Percentiles rank a stretch among this genome's conserved stretches.
Evolutionary conservation across 2,329 filamentous ascomycete species (phyloP).

Genomic region (Monascus ruber): DNA sequence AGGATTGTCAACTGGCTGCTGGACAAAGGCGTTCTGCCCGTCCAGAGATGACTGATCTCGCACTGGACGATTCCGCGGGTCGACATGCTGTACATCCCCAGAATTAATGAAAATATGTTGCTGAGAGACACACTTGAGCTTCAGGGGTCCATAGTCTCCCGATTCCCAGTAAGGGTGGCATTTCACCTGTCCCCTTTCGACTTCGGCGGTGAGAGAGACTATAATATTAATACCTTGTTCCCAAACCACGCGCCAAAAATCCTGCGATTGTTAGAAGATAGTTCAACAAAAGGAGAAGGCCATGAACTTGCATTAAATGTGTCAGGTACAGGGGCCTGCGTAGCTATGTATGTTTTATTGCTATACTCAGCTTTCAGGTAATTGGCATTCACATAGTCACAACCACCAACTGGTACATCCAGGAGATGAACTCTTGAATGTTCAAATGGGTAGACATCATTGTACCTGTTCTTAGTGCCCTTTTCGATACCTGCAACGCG

Average conservation of each 20-base stretch:
- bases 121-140: slow-evolving; percentile 67
- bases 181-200: slow-evolving; percentile 86
- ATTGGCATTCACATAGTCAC: slow-evolving; percentile 95
- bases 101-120: slow-evolving; percentile 66
- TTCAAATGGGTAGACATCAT: slow-evolving; percentile 94
- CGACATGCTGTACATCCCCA: slow-evolving; percentile 34
- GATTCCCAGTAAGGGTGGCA: slow-evolving; percentile 89
- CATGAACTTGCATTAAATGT: slow-evolving; percentile 65
- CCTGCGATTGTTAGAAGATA: slow-evolving; percentile 42
- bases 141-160: slow-evolving; percentile 65
- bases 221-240: slow-evolving; percentile 91
- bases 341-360: slow-evolving; percentile 89
- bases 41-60: slow-evolving; percentile 14
- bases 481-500: slow-evolving; percentile 89
- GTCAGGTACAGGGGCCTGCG: slow-evolving; percentile 81
- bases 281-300: background rate
- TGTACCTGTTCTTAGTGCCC: slow-evolving; percentile 90
- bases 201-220: slow-evolving; percentile 91
- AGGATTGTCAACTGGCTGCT: slow-evolving; percentile 36
- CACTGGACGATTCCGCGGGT: slow-evolving; percentile 26
- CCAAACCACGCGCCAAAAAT: slow-evolving; percentile 98
- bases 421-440: slow-evolving; percentile 77
- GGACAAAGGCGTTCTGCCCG: slow-evolving; percentile 17
- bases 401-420: slow-evolving; percentile 53
- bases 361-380: slow-evolving; percentile 69